Percentiles rank a stretch among this genome's conserved stretches.
Conservation (phyloP, 352 stramenopile species). For the Globisporangium polare region DNA sequence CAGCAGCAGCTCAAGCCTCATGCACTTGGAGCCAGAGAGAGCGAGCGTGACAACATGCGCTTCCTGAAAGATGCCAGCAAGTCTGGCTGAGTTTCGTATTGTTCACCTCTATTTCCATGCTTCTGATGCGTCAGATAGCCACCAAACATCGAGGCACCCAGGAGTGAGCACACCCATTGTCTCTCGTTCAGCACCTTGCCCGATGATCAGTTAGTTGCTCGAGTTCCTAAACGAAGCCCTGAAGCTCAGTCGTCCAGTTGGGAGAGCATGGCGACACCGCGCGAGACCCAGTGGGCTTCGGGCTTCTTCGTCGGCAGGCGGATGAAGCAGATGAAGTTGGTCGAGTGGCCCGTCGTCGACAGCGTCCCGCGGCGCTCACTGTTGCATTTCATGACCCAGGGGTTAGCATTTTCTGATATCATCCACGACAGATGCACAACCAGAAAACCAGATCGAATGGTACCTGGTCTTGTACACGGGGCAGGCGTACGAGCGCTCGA, state of each 20-base stretch:
- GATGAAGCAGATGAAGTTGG: constrained; percentile 95
- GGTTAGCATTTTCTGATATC: background rate
- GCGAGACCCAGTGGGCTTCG: constrained; percentile 90
- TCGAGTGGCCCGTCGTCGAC: constrained; percentile 92
- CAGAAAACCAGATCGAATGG: background rate
- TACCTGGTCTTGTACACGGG: constrained; percentile 94
- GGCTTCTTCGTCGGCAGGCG: constrained; percentile 72
- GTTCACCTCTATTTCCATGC: background rate
- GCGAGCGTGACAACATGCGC: background rate
- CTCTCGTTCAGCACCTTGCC: background rate
- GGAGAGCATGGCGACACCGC: constrained; percentile 92
- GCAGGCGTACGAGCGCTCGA: constrained; percentile 78
- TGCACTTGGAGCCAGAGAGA: background rate
- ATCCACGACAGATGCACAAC: background rate
- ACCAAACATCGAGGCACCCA: background rate
- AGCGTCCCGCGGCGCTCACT: constrained; percentile 88
- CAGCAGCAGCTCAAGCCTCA: background rate
- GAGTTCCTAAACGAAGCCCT: background rate
- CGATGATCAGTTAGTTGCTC: background rate
- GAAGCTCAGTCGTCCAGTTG: constrained; percentile 80
- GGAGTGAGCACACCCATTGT: background rate
- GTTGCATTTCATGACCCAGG: background rate
- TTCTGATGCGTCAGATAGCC: background rate
- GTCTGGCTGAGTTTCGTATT: background rate
- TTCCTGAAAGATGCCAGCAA: background rate